Conservation (phyloP, 2,329 filamentous ascomycete species). For the Cercospora zeina region DNA sequence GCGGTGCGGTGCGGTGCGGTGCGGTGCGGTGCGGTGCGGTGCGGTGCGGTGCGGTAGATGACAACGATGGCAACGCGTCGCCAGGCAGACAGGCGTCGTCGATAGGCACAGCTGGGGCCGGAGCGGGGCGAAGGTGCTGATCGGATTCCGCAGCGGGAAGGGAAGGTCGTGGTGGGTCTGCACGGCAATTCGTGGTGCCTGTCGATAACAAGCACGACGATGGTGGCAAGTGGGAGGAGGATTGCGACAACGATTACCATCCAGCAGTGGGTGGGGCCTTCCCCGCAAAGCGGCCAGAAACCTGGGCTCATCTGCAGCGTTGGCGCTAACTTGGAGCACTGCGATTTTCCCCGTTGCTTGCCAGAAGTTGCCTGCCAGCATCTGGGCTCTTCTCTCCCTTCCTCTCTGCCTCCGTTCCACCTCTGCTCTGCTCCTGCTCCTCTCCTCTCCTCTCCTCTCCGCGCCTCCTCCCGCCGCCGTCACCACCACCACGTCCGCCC, state of each 20-base stretch:
- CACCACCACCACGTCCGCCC: too few species aligned
- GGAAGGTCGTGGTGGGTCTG: not conserved
- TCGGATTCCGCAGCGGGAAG: not conserved
- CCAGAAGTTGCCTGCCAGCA: not conserved
- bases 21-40: too few species aligned
- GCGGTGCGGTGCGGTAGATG: too few species aligned
- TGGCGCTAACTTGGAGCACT: not conserved
- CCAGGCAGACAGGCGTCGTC: too few species aligned
- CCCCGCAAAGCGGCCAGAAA: constrained; percentile 1
- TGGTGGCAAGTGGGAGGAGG: too few species aligned
- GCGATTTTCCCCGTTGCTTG: not conserved
- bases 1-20: too few species aligned
- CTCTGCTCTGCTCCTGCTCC: not conserved
- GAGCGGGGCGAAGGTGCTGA: not conserved
- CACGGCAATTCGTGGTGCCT: not conserved
- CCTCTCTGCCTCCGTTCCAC: too few species aligned
- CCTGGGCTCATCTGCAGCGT: not conserved
- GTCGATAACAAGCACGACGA: too few species aligned
- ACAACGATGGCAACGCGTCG: too few species aligned
- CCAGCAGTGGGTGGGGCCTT: too few species aligned
- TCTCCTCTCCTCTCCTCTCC: not conserved
- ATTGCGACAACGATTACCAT: too few species aligned
- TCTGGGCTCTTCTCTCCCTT: not conserved
- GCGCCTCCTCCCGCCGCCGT: not conserved
- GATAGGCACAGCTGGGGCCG: not conserved